phyloP scores from a whole-genome alignment of 805 yeast species.

The Pichia insulana region DNA sequence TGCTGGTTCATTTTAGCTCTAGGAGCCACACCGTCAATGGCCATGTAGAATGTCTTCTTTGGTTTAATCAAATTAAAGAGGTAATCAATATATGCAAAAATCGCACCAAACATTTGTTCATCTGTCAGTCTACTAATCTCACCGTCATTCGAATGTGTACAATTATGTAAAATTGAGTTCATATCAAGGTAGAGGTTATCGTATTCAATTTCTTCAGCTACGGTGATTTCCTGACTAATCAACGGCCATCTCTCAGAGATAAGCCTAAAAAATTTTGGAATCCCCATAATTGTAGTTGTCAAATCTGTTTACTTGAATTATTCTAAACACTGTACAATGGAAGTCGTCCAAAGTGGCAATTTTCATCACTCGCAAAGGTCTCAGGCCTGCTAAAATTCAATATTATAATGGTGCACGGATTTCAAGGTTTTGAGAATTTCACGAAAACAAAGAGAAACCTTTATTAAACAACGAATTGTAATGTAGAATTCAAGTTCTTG shows the following conservation, averaged over 20 bases:
- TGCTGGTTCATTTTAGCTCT: conserved; percentile 98
- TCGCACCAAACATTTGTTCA: conserved; percentile 86
- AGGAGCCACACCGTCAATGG: conserved; percentile 98
- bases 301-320: neutral
- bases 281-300: conserved; percentile 46
- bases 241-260: conserved; percentile 99
- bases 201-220: conserved; percentile 79
- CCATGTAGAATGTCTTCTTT: conserved; percentile 81
- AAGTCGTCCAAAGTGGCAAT: neutral
- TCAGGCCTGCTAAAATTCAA: too few species aligned
- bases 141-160: conserved; percentile 77
- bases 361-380: too few species aligned
- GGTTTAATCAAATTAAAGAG: conserved; percentile 84
- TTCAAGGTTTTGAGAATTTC: too few species aligned
- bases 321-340: too few species aligned
- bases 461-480: too few species aligned
- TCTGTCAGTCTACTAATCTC: conserved; percentile 64
- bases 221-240: conserved; percentile 79
- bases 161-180: conserved; percentile 92
- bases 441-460: too few species aligned
- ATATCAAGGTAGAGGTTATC: conserved; percentile 93
- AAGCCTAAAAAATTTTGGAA: conserved; percentile 93
- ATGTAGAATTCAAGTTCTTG: too few species aligned
- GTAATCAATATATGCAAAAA: conserved; percentile 91
- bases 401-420: too few species aligned